A percentile compares a stretch with the other conserved stretches of the same genome.
These are phyloP conservation scores for Fomitopsis betulina DNA, from an alignment of 1,284 basidiomycete species.

Conservation along the genomic window DNA sequence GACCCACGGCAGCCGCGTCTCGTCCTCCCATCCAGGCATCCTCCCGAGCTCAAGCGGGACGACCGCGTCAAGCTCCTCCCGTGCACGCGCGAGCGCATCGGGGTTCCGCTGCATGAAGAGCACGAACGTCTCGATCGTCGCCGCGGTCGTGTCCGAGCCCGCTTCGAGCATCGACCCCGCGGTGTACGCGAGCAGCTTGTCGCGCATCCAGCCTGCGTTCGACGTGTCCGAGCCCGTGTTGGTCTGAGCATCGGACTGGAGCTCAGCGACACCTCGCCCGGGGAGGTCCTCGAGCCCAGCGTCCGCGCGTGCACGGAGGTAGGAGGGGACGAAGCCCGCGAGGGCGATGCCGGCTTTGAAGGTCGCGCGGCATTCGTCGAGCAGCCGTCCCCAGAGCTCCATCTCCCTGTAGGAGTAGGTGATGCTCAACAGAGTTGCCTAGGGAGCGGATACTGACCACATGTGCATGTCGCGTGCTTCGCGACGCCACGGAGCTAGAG, in stretches of 20 bases:
- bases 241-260: too few species aligned
- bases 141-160: slow-evolving; percentile 26
- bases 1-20: slow-evolving; percentile 22
- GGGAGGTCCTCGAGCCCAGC: slow-evolving; percentile 21
- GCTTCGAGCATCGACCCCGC: slow-evolving; percentile 18
- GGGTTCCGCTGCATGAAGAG: slow-evolving; percentile 29
- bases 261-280: slow-evolving; percentile 18
- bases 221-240: neutral
- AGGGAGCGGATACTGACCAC: slow-evolving; percentile 16
- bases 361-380: slow-evolving; percentile 1
- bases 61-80: slow-evolving; percentile 31
- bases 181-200: slow-evolving; percentile 26
- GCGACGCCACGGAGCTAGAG: slow-evolving; percentile 23
- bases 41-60: slow-evolving; percentile 20
- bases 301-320: slow-evolving; percentile 23
- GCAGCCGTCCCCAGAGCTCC: slow-evolving; percentile 26
- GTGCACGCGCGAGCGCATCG: slow-evolving; percentile 27
- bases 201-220: slow-evolving; percentile 21
- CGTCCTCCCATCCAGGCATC: slow-evolving; percentile 27
- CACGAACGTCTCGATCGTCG: slow-evolving; percentile 24
- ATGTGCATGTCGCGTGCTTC: slow-evolving; percentile 23
- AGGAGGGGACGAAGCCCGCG: slow-evolving; percentile 6
- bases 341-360: neutral
- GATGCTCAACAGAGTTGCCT: neutral
- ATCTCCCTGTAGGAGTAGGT: slow-evolving; percentile 12